Percentiles rank a stretch among this genome's conserved stretches.
These are phyloP conservation scores for Globisporangium okanoganense DNA, from an alignment of 352 stramenopile species.

Conservation along the genomic window DNA sequence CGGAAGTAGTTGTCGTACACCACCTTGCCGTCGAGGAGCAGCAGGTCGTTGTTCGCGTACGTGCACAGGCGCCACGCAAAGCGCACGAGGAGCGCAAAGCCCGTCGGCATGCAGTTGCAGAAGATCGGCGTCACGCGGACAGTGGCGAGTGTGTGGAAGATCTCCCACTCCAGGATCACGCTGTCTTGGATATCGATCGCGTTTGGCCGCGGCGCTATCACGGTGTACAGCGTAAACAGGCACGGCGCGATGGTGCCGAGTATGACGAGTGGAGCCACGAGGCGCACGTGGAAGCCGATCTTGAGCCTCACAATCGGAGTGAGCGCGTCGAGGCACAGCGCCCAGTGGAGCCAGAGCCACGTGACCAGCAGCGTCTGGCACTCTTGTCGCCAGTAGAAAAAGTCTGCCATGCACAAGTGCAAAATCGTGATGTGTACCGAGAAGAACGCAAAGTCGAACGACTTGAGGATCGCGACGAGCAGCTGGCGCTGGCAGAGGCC, in stretches of 20 bases:
- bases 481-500: constrained; percentile 15
- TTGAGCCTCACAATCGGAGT: constrained; percentile 1
- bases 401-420: constrained; percentile 13
- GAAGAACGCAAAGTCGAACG: constrained; percentile 23
- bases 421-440: constrained; percentile 14
- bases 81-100: constrained; percentile 2
- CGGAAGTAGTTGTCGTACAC: constrained; percentile 9
- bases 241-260: background rate
- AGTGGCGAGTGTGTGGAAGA: background rate
- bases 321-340: constrained; percentile 9
- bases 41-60: constrained; percentile 1
- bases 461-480: constrained; percentile 8
- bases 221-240: background rate
- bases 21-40: constrained; percentile 1
- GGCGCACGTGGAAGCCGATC: constrained; percentile 5
- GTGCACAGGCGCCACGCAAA: constrained; percentile 13
- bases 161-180: background rate
- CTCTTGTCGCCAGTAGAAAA: constrained; percentile 11
- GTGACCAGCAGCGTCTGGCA: background rate
- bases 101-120: constrained; percentile 16
- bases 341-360: constrained; percentile 18
- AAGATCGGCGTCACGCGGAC: constrained; percentile 11
- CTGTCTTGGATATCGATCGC: background rate
- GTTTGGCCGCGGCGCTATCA: background rate
- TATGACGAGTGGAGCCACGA: background rate